These are phyloP conservation scores for Entomortierella chlamydospora DNA, from an alignment of 192 early-diverging fungal genomes.

Conservation along the genomic window DNA sequence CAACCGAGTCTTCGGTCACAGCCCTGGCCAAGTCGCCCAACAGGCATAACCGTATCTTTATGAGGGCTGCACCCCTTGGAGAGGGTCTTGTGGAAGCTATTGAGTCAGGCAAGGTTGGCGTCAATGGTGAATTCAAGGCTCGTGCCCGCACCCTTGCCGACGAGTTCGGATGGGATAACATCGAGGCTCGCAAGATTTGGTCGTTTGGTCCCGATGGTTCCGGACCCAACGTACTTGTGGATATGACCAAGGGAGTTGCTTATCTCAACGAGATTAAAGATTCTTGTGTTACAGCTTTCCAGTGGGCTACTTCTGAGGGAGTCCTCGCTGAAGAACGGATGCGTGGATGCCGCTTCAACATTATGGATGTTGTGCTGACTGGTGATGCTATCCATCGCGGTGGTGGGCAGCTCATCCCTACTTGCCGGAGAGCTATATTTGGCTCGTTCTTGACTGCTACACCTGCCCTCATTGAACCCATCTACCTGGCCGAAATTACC, in stretches of 20 bases:
- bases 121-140: conserved; percentile 95
- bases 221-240: conserved; percentile 92
- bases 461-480: conserved; percentile 94
- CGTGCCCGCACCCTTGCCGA: conserved; percentile 92
- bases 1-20: conserved; percentile 79
- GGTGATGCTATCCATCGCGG: conserved; percentile 99
- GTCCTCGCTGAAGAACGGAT: conserved; percentile 93
- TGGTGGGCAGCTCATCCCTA: conserved; percentile 97
- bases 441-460: conserved; percentile 85
- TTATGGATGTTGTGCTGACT: conserved; percentile 94
- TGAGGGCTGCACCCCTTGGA: conserved; percentile 88
- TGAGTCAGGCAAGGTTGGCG: conserved; percentile 85
- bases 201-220: conserved; percentile 85
- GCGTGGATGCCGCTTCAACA: conserved; percentile 97
- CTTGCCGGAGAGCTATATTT: conserved; percentile 93
- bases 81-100: conserved; percentile 85
- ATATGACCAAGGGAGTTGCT: conserved; percentile 96
- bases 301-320: conserved; percentile 95
- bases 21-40: conserved; percentile 98
- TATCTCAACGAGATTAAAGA: conserved; percentile 99
- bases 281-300: conserved; percentile 93
- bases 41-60: conserved; percentile 99
- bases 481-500: conserved; percentile 96
- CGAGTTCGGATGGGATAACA: conserved; percentile 93
- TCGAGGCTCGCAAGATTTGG: conserved; percentile 99